Percentiles rank a stretch among this genome's conserved stretches.
Evolutionary conservation across 305 asterid species (phyloP).

Genomic region (Striga hermonthica): DNA sequence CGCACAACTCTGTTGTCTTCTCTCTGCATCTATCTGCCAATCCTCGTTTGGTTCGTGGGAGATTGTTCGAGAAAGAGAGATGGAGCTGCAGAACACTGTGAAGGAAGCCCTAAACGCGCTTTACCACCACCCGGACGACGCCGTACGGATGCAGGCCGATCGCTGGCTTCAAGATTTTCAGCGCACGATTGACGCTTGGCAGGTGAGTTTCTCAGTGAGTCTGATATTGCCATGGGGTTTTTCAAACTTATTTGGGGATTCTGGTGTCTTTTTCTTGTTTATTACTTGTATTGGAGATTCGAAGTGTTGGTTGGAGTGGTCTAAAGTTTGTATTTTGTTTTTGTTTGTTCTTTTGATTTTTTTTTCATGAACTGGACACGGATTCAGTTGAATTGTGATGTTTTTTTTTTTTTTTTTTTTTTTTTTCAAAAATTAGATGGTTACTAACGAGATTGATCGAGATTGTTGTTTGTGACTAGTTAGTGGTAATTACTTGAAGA

Average conservation of each 20-base stretch:
- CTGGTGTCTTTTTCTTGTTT: slow-evolving; percentile 16
- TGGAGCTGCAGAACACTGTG: slow-evolving; percentile 94
- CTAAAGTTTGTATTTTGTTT: background rate
- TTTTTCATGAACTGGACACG: background rate
- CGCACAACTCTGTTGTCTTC: slow-evolving; percentile 9
- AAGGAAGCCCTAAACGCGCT: slow-evolving; percentile 98
- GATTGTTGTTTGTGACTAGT: no score
- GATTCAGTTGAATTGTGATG: background rate
- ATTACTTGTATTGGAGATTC: slow-evolving; percentile 30
- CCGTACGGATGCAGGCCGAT: slow-evolving; percentile 94
- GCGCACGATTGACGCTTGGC: slow-evolving; percentile 99
- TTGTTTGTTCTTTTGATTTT: no score
- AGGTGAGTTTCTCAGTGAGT: slow-evolving; percentile 48
- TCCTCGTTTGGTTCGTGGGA: slow-evolving; percentile 29
- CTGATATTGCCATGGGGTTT: background rate
- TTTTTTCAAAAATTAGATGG: background rate
- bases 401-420: background rate
- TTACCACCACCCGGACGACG: slow-evolving; percentile 93
- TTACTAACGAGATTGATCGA: no score
- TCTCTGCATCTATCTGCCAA: slow-evolving; percentile 17
- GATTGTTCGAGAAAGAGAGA: slow-evolving; percentile 31
- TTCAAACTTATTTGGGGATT: slow-evolving; percentile 15
- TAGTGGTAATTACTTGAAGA: no score
- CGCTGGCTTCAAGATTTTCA: slow-evolving; percentile 96
- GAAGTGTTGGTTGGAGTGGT: slow-evolving; percentile 23